These are phyloP conservation scores for Linum usitatissimum DNA, from an alignment of 345 rosid genomes.

Conservation along the genomic window DNA sequence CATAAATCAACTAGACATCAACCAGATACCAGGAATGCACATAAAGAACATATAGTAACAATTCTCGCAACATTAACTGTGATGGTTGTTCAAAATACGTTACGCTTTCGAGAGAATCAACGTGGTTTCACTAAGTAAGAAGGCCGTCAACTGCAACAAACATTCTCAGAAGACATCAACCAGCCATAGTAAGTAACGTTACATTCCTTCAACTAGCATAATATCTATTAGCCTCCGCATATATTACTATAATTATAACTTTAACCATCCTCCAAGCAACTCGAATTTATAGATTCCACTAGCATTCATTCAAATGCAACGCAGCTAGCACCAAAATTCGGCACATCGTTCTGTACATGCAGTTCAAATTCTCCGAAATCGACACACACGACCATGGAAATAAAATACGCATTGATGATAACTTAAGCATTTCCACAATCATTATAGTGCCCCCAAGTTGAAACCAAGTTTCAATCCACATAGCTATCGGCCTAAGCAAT, in stretches of 20 bases:
- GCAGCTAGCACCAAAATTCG: neutral
- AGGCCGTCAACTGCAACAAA: neutral
- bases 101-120: no score
- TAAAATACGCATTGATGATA: neutral
- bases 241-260: neutral
- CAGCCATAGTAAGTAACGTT: neutral
- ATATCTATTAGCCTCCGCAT: neutral
- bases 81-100: neutral
- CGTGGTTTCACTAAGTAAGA: neutral
- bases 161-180: neutral
- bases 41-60: no score
- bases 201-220: neutral
- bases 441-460: neutral
- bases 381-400: neutral
- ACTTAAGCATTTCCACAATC: neutral
- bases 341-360: neutral
- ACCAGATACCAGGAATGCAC: no score
- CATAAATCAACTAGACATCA: no score
- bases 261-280: neutral
- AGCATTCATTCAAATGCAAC: neutral
- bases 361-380: neutral
- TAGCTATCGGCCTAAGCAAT: neutral
- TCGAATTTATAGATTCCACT: neutral
- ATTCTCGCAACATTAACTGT: no score
- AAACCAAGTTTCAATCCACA: neutral